phyloP scores from a whole-genome alignment of 176 grass and related monocot genomes.

The Musa acuminata region DNA sequence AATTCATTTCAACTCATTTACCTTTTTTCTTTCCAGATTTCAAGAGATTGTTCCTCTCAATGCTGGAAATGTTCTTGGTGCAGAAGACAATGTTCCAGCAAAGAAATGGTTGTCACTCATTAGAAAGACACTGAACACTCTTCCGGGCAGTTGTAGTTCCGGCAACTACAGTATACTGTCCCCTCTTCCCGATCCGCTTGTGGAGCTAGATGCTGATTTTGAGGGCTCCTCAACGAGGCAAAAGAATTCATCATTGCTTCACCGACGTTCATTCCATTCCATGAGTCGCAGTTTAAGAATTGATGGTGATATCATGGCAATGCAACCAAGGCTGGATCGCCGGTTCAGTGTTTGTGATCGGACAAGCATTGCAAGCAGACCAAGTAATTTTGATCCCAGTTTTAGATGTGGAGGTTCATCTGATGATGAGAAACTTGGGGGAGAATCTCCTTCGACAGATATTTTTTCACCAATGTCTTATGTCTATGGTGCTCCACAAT shows the following conservation, averaged over 20 bases:
- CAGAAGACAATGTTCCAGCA: conserved; percentile 6
- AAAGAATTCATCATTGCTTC: conserved; percentile 1
- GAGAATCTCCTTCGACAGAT: neutral
- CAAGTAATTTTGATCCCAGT: conserved; percentile 4
- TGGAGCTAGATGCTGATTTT: conserved; percentile 12
- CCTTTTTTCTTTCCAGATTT: neutral
- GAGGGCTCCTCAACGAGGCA: neutral
- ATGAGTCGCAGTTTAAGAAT: conserved; percentile 6
- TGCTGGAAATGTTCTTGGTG: conserved; percentile 10
- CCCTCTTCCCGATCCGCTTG: neutral
- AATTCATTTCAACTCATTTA: neutral
- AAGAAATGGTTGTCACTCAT: conserved; percentile 11
- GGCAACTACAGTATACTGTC: neutral
- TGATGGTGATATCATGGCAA: neutral
- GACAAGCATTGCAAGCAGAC: neutral
- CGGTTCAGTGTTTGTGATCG: conserved; percentile 10
- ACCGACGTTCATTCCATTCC: conserved; percentile 6
- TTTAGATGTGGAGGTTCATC: neutral
- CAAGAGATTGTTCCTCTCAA: conserved; percentile 12
- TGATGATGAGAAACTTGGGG: neutral
- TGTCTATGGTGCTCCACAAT: neutral
- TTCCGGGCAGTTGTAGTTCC: neutral
- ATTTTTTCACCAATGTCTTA: neutral
- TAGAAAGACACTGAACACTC: conserved; percentile 8
- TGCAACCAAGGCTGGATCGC: conserved; percentile 3